These are phyloP conservation scores for Balakata baccata DNA, from an alignment of 345 rosid genomes.

Conservation along the genomic window DNA sequence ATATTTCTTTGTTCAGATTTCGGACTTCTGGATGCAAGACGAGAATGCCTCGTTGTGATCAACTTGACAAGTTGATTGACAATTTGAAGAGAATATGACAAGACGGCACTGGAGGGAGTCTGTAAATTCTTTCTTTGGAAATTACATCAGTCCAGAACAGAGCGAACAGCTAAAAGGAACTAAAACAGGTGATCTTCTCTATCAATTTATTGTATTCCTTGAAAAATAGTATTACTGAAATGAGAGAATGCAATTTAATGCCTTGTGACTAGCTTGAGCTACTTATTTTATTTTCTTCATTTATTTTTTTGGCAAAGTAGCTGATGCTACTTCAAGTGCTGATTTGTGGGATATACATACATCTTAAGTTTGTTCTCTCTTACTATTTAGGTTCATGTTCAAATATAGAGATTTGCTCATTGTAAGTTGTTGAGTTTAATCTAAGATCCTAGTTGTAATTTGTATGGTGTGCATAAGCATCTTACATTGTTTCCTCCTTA, in stretches of 20 bases:
- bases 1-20: slow-evolving; percentile 10
- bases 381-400: background rate
- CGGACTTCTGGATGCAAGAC: slow-evolving; percentile 20
- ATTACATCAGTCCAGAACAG: slow-evolving; percentile 65
- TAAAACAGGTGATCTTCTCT: slow-evolving; percentile 51
- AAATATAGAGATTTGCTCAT: background rate
- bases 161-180: slow-evolving; percentile 69
- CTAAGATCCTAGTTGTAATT: background rate
- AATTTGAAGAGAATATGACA: slow-evolving; percentile 46
- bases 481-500: slow-evolving; percentile 5
- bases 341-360: background rate
- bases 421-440: background rate
- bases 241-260: background rate
- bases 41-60: slow-evolving; percentile 25
- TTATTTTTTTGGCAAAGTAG: too few relatives aligned
- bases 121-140: slow-evolving; percentile 65
- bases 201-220: background rate
- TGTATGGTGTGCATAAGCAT: background rate
- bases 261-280: background rate
- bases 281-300: background rate
- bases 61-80: slow-evolving; percentile 12
- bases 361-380: background rate
- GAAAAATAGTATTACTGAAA: slow-evolving; percentile 4
- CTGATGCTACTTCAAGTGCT: background rate
- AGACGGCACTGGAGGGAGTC: slow-evolving; percentile 57